Percentiles rank a stretch among this genome's conserved stretches.
phyloP scores from a whole-genome alignment of 1,284 basidiomycete species.

The Ceratobasidium papillatum region DNA sequence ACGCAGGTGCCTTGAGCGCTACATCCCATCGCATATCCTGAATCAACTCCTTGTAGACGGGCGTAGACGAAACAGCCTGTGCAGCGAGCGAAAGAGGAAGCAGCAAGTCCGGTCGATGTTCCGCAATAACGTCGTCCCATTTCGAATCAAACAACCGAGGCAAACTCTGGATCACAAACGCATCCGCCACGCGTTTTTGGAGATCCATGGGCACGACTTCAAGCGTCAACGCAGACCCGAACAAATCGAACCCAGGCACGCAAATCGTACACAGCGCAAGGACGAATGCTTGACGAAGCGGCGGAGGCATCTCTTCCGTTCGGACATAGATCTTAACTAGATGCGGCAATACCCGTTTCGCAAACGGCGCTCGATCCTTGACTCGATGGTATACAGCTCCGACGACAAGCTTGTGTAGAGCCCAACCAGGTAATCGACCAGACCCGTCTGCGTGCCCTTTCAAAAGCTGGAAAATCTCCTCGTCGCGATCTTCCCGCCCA shows the following conservation, averaged over 20 bases:
- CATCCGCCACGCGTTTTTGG: constrained; percentile 27
- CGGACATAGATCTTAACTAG: constrained; percentile 30
- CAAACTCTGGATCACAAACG: constrained; percentile 23
- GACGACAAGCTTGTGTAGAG: constrained; percentile 24
- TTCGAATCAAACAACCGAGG: constrained; percentile 19
- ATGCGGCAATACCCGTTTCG: neutral
- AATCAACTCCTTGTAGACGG: constrained; percentile 34
- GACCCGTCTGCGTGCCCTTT: constrained; percentile 21
- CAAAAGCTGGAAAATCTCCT: constrained; percentile 19
- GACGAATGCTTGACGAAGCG: constrained; percentile 26
- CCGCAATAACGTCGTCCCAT: constrained; percentile 17
- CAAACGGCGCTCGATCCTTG: constrained; percentile 15
- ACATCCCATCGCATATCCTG: constrained; percentile 39
- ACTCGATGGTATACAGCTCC: constrained; percentile 28
- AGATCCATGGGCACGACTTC: constrained; percentile 34
- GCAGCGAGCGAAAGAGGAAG: constrained; percentile 29
- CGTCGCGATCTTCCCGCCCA: constrained; percentile 31
- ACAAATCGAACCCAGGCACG: constrained; percentile 31
- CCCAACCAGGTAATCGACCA: constrained; percentile 24
- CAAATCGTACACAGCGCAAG: constrained; percentile 26
- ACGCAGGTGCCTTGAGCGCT: constrained; percentile 26
- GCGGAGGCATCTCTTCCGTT: constrained; percentile 35
- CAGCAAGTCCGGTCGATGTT: constrained; percentile 14
- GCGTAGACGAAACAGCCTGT: constrained; percentile 11
- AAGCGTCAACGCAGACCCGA: constrained; percentile 30